Evolutionary conservation across 2,329 filamentous ascomycete species (phyloP).

Genomic region (Rhynchosporium graminicola): DNA sequence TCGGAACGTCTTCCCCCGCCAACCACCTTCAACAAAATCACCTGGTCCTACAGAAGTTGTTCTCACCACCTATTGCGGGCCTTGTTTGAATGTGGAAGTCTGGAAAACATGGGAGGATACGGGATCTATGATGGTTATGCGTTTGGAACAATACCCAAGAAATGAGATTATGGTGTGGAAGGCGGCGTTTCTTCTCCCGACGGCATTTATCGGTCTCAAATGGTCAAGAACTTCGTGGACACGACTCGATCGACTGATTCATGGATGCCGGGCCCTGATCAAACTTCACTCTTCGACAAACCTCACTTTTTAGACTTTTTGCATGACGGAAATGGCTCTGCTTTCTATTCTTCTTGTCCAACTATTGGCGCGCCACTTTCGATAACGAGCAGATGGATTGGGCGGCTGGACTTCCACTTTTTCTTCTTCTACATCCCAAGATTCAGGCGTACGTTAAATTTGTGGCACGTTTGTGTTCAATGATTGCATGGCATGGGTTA

Average conservation of each 20-base stretch:
- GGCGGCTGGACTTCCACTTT: conserved; percentile 40
- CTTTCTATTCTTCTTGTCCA: conserved; percentile 41
- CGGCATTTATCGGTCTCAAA: conserved; percentile 31
- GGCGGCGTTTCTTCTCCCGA: conserved; percentile 33
- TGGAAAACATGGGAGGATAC: conserved; percentile 35
- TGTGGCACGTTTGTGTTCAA: conserved; percentile 39
- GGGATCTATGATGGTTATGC: conserved; percentile 40
- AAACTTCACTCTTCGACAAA: conserved; percentile 33
- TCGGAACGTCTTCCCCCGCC: conserved; percentile 37
- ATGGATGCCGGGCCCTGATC: conserved; percentile 33
- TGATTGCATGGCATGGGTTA: conserved; percentile 41
- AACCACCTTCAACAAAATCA: conserved; percentile 36
- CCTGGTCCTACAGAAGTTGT: conserved; percentile 35
- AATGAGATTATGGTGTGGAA: conserved; percentile 35
- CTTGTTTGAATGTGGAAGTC: conserved; percentile 37
- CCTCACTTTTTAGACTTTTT: conserved; percentile 40
- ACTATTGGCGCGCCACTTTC: conserved; percentile 36
- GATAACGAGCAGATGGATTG: conserved; percentile 35
- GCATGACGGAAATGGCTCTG: conserved; percentile 38
- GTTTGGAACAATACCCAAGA: conserved; percentile 40
- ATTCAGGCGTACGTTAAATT: conserved; percentile 41
- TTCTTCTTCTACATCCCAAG: conserved; percentile 38
- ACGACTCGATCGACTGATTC: conserved; percentile 31
- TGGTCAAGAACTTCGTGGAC: conserved; percentile 28
- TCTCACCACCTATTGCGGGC: conserved; percentile 32